Base-by-base conservation (phyloP, 257 asterid genomes). In the Nicotiana sylvestris region DNA sequence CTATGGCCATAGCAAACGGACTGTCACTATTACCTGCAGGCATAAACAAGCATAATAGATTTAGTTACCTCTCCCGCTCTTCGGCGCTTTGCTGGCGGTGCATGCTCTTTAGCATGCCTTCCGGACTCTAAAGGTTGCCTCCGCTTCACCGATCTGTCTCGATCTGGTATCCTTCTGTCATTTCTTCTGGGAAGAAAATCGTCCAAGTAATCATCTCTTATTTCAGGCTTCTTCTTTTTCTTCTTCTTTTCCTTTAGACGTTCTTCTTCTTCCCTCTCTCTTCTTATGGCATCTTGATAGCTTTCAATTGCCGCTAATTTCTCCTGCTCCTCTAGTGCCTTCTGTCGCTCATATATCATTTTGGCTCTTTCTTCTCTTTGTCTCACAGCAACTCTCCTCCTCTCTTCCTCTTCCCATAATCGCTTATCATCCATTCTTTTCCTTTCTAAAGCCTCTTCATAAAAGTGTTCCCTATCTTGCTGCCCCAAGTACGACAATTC, bases 251-350 rank as follows among this genome's bases (percentile, higher is more conserved):
- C 98, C 88, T 88, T 92, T 76, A 84, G 90, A 43, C 84, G 92
- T 69, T 92, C 97, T 85, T 96, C 99, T 88, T 96, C 99, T 87
- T 94, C 98, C 84, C 98, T 91, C 86, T 96, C 99, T 88, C 90
- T 89, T 58, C 97, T 91, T 78, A 96, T 91, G 77, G 85, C 88
- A 79, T 92, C 97, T 85, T 93, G 90, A 85, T 90, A 96, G 81
- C 91, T 89, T 84, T 86, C 84, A 76, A 94, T 76, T 81, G 92
- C 96, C 18, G 91, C 86, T 35, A 97, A 87, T 86, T 91, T 93
- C 81, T 93, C 92, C 66, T 64, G 90, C 80, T 88, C 97, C 82
- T 90, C 97, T 0, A 84, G 81, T 83, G 89, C 87, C 83, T 92
- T 92, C 83, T 91, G 93, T 49, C 88, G 91, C 62, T 85, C 91